A percentile compares a stretch with the other conserved stretches of the same genome.
These are phyloP conservation scores for Carex scoparia DNA, from an alignment of 176 grass and related monocot species.

Conservation along the genomic window DNA sequence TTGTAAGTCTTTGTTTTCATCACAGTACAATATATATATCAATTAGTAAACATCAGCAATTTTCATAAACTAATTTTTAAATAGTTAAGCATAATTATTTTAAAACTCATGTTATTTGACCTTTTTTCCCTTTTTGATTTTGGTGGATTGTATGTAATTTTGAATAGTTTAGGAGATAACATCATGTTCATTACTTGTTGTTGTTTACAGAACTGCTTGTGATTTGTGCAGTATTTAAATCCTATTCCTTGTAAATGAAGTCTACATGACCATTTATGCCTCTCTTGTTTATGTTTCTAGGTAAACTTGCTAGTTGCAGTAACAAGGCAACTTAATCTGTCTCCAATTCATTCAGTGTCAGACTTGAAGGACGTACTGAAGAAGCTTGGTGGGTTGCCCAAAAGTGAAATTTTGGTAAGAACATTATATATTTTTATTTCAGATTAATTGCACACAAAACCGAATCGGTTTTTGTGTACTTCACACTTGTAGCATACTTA, in stretches of 20 bases:
- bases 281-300: conserved; percentile 9
- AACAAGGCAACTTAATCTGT: background rate
- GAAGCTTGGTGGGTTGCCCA: background rate
- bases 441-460: background rate
- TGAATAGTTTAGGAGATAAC: background rate
- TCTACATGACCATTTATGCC: background rate
- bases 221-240: background rate
- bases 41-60: background rate
- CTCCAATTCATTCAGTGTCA: background rate
- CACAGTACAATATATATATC: background rate
- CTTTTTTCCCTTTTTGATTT: background rate
- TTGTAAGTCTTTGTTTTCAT: background rate
- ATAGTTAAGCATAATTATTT: background rate
- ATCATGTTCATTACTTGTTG: background rate
- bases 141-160: background rate
- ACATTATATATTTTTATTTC: background rate
- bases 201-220: background rate
- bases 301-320: conserved; percentile 6
- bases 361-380: conserved; percentile 6
- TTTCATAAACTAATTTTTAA: background rate
- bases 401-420: conserved; percentile 9
- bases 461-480: background rate
- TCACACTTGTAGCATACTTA: background rate
- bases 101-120: background rate
- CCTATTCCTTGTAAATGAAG: background rate